Base-by-base conservation (phyloP, 768 basidiomycete species). In the Tephrocybe rancida region DNA sequence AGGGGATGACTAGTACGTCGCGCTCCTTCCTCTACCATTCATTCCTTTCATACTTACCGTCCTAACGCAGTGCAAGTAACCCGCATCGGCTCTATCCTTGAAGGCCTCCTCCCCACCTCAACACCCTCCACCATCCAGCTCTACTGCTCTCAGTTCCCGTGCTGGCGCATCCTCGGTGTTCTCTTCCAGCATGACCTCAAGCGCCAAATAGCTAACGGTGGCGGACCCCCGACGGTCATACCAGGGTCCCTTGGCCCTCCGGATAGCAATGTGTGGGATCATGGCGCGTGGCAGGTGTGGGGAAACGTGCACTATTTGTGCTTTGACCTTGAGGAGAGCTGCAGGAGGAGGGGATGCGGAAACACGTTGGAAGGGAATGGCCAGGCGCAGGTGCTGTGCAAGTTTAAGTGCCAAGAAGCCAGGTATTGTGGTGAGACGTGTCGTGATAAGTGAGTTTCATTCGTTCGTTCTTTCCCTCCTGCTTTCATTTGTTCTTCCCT, bases 271-370 rank as follows among this genome's bases (percentile, higher is more conserved):
- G 18, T 45, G 13, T 57, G 56, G 56, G 51, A 57, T n/a, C 51
- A 57, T 14, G 22, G 21, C 10, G 47, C 51, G 3, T 57, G 56
- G 56, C 56, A 57, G 19, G 16, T 18, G 21, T 53, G 52, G n/a
- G 18, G 11, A 2, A 18, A 19, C 3, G 47, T 57, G 30, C 56
- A 57, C 26, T n/a, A 16, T 2, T 10, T 21, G 11, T 53, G 47
- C 24, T 44, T 49, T 16, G 51, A 56, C 34, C 10, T 49, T 6
- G 43, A 41, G 16, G 30, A 43, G 24, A 27, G 16, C 10, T 57
- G 56, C 21, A 51, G 32, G 25, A 57, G 43, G 38, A 48, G 56
- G 19, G 47, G 51, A 7, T 53, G 56, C 34, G 56, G 41, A n/a
- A 57, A 48, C 13, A 7, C 14, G 30, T 7, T 32, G 6, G 30